Base-by-base conservation (phyloP, 176 grass and related monocot species). In the Ampelocalamus luodianensis region DNA sequence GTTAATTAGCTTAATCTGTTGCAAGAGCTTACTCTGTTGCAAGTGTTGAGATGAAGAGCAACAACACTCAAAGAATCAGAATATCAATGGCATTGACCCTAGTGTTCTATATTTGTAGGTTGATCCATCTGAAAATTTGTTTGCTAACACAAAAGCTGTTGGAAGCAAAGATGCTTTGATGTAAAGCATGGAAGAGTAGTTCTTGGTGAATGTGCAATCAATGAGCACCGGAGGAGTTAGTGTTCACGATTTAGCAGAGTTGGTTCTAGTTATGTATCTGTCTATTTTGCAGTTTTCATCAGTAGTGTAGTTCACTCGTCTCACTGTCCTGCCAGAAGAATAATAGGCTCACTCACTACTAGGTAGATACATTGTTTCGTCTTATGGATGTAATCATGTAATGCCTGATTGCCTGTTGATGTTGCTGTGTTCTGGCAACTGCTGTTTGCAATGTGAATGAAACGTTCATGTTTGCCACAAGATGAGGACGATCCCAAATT, bases 71-170 rank as follows among this genome's bases (percentile, higher is more conserved):
- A 66, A 42, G 17, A 78, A 51, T 37, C 63, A 68, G 40, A 70
- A 48, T 42, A 54, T 48, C 68, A 58, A n/a, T 43, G n/a, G 6
- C 36, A 40, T 22, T 82, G 37, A 45, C 79, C n/a, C 15, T 29
- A 26, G 9, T 59, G 58, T 83, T 61, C 46, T 70, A 16, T 60
- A n/a, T 79, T 68, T 89, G 23, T 51, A 92, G 83, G 66, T 68
- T 38, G 60, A 75, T 60, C 74, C 74, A 63, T 83, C 29, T 71
- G 37, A 23, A 59, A 48, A 69, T 75, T 24, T 69, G 27, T 68
- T 65, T 80, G 42, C 1, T 34, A 37, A 18, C 43, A 69, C 10
- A 70, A 77, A 53, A 81, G 24, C 40, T 75, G 10, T 63, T 75
- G 68, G 56, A 65, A 78, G 24, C 23, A 62, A 86, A 82, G 56